These are phyloP conservation scores for Oidiodendron maius DNA, from an alignment of 495 filamentous ascomycete species.

Conservation along the genomic window DNA sequence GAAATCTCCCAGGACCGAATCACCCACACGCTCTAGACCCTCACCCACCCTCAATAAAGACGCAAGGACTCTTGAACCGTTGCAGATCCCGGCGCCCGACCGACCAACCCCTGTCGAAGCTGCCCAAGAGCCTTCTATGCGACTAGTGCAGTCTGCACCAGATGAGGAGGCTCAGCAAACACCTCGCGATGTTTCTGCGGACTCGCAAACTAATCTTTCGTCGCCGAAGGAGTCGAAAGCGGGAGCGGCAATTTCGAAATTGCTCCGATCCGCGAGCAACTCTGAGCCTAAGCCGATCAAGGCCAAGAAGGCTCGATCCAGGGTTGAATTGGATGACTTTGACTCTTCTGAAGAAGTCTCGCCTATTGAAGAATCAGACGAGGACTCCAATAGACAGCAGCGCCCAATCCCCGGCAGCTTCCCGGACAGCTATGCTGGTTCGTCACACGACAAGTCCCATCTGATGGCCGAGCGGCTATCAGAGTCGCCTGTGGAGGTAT, in stretches of 20 bases:
- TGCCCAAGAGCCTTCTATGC: conserved; percentile 47
- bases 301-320: conserved; percentile 42
- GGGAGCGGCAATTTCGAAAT: conserved; percentile 25
- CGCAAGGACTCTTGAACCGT: conserved; percentile 32
- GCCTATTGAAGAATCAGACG: conserved; percentile 18
- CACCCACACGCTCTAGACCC: conserved; percentile 39
- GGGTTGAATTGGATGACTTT: conserved; percentile 43
- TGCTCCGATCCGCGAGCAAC: conserved; percentile 24
- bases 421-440: conserved; percentile 30
- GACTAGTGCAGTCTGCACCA: conserved; percentile 52
- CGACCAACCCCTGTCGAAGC: conserved; percentile 26
- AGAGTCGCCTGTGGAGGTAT: conserved; percentile 74
- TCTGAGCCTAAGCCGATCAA: conserved; percentile 41
- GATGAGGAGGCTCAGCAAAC: conserved; percentile 26
- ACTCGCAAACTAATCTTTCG: not conserved
- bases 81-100: conserved; percentile 18
- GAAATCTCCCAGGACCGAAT: conserved; percentile 56
- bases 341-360: conserved; percentile 40
- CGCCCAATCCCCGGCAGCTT: conserved; percentile 30
- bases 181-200: conserved; percentile 23
- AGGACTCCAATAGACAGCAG: conserved; percentile 20
- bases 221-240: conserved; percentile 16
- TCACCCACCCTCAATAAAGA: conserved; percentile 17
- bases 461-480: conserved; percentile 44
- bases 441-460: conserved; percentile 24